Evolutionary conservation across 495 filamentous ascomycete genomes (phyloP).

Genomic region (Aspergillus coremiiformis): DNA sequence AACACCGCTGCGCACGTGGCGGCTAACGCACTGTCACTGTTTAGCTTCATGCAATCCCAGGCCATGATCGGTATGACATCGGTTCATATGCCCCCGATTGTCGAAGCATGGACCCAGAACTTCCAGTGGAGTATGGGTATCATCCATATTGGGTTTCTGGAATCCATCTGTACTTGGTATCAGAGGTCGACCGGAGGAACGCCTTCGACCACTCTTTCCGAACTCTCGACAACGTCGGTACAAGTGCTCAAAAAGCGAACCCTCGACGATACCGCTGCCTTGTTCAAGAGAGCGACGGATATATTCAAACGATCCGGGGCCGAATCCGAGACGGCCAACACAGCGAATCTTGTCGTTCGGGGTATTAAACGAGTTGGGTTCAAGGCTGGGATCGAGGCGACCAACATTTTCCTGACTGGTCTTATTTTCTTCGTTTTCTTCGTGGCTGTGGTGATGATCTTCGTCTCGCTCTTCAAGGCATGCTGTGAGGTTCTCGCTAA

Average conservation of each 20-base stretch:
- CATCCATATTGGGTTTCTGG: slow-evolving; percentile 79
- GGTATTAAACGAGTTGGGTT: slow-evolving; percentile 92
- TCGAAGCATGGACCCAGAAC: slow-evolving; percentile 92
- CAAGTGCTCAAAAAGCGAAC: slow-evolving; percentile 61
- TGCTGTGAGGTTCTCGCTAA: slow-evolving; percentile 66
- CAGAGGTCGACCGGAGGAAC: slow-evolving; percentile 88
- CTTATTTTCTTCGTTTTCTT: slow-evolving; percentile 86
- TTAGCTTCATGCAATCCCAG: slow-evolving; percentile 93
- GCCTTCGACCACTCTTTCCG: slow-evolving; percentile 71
- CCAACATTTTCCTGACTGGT: slow-evolving; percentile 92
- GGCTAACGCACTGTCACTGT: slow-evolving; percentile 84
- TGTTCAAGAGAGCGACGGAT: slow-evolving; percentile 40
- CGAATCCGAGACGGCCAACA: slow-evolving; percentile 36
- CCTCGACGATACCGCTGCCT: slow-evolving; percentile 31
- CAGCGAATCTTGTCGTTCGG: slow-evolving; percentile 59
- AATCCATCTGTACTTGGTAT: slow-evolving; percentile 90
- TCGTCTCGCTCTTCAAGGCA: slow-evolving; percentile 73
- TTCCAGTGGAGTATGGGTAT: slow-evolving; percentile 99
- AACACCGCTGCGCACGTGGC: slow-evolving; percentile 96
- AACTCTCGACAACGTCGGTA: slow-evolving; percentile 69
- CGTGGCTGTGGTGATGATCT: slow-evolving; percentile 60
- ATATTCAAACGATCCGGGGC: slow-evolving; percentile 46
- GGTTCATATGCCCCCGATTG: slow-evolving; percentile 82
- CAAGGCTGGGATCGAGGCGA: slow-evolving; percentile 72
- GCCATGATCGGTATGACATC: slow-evolving; percentile 88